These are phyloP conservation scores for Colletotrichum neosansevieriae DNA, from an alignment of 2,329 filamentous ascomycete species.

Conservation along the genomic window DNA sequence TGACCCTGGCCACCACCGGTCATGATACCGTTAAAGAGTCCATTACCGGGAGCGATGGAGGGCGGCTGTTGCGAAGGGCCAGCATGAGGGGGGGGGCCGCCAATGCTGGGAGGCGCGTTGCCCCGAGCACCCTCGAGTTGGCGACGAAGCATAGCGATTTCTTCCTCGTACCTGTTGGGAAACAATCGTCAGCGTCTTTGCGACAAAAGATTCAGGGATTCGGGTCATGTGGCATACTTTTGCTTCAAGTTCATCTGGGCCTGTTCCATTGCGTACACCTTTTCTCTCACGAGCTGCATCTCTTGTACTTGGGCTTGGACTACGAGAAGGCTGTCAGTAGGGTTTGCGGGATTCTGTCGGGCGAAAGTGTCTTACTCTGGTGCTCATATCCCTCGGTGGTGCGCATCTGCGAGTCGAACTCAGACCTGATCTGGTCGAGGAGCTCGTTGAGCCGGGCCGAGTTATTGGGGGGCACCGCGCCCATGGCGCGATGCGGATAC, in stretches of 20 bases:
- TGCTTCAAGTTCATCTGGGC: slow-evolving; percentile 88
- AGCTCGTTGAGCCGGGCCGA: slow-evolving; percentile 85
- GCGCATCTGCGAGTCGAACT: slow-evolving; percentile 88
- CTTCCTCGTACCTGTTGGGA: slow-evolving; percentile 85
- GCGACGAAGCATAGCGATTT: slow-evolving; percentile 85
- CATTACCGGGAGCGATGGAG: slow-evolving; percentile 90
- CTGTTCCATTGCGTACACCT: slow-evolving; percentile 94
- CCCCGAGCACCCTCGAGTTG: slow-evolving; percentile 85
- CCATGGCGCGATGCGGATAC: slow-evolving; percentile 92
- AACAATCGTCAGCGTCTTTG: slow-evolving; percentile 38
- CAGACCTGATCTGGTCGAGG: slow-evolving; percentile 87
- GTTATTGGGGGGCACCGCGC: slow-evolving; percentile 71
- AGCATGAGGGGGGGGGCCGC: slow-evolving; percentile 78
- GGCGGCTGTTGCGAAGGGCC: slow-evolving; percentile 88
- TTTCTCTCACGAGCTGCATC: slow-evolving; percentile 93
- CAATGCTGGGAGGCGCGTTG: slow-evolving; percentile 69
- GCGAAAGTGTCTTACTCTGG: slow-evolving; percentile 77
- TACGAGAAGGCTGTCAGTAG: slow-evolving; percentile 53
- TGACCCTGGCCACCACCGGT: slow-evolving; percentile 86
- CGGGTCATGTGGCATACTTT: slow-evolving; percentile 73
- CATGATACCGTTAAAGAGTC: slow-evolving; percentile 97
- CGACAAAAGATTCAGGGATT: too few species aligned
- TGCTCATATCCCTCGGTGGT: slow-evolving; percentile 90
- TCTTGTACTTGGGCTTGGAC: slow-evolving; percentile 93
- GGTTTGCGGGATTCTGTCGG: neutral